A percentile compares a stretch with the other conserved stretches of the same genome.
Evolutionary conservation across 306 rosid genomes (phyloP).

Genomic region (Quercus engelmannii): DNA sequence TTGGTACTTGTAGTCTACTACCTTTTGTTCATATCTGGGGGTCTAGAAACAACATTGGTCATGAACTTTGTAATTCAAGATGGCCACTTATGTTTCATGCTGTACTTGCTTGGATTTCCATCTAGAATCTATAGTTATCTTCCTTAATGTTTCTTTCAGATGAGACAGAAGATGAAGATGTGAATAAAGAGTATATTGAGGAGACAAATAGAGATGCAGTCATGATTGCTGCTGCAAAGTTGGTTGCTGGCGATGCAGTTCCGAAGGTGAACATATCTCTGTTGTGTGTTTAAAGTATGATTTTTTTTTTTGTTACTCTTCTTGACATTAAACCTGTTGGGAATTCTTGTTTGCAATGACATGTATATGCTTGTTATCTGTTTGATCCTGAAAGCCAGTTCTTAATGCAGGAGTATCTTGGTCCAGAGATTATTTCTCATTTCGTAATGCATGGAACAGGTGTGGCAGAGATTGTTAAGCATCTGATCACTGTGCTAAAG

Average conservation of each 20-base stretch:
- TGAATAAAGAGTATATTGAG: constrained; percentile 68
- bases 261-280: constrained; percentile 53
- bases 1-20: neutral
- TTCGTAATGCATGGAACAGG: constrained; percentile 75
- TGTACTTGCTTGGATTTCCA: constrained; percentile 11
- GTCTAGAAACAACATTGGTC: constrained; percentile 6
- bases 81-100: neutral
- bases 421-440: constrained; percentile 80
- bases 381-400: constrained; percentile 17
- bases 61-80: constrained; percentile 13
- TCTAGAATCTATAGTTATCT: constrained; percentile 12
- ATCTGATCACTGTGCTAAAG: constrained; percentile 65
- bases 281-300: neutral
- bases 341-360: neutral
- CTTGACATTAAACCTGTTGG: neutral
- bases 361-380: neutral
- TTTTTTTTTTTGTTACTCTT: neutral
- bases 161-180: constrained; percentile 79
- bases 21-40: constrained; percentile 6
- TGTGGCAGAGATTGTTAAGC: constrained; percentile 69
- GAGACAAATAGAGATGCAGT: constrained; percentile 72
- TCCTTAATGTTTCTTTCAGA: constrained; percentile 40
- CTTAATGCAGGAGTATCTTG: constrained; percentile 75
- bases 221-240: constrained; percentile 76
- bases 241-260: constrained; percentile 55